Percentiles rank a stretch among this genome's conserved stretches.
Conservation (phyloP, 129 eudicot genomes). For the Helianthus annuus region DNA sequence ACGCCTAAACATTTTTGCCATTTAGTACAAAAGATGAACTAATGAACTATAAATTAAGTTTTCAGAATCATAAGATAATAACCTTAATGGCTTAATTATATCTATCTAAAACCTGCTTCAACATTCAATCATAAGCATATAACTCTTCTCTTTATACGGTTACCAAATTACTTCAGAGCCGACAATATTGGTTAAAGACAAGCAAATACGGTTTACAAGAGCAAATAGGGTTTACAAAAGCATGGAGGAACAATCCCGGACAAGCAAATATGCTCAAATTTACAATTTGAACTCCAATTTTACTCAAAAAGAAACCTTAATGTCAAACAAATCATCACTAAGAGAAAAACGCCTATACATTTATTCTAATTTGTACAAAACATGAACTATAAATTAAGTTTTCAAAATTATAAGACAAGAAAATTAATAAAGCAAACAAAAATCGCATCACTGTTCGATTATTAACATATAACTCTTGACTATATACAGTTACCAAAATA, state of each 20-base stretch:
- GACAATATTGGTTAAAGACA: not conserved
- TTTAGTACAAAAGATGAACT: not conserved
- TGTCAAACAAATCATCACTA: not conserved
- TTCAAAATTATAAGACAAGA: not conserved
- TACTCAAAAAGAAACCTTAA: not conserved
- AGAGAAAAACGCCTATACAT: not conserved
- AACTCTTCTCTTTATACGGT: not conserved
- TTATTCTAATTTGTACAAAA: not conserved
- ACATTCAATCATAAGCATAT: not conserved
- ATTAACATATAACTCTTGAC: not conserved
- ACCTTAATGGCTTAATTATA: no score
- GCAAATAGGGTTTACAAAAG: not conserved
- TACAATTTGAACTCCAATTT: no score
- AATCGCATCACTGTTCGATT: not conserved
- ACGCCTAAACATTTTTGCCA: not conserved
- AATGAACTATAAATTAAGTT: not conserved
- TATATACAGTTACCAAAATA: not conserved
- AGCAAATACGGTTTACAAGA: not conserved
- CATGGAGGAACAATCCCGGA: not conserved
- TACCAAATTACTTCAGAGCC: no score
- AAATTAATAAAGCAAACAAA: not conserved
- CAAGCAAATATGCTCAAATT: not conserved
- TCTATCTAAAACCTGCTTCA: not conserved
- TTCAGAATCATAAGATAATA: not conserved
- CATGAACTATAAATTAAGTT: not conserved